Evolutionary conservation across 176 grass and related monocot species (phyloP).

Genomic region (Paspalum vaginatum): DNA sequence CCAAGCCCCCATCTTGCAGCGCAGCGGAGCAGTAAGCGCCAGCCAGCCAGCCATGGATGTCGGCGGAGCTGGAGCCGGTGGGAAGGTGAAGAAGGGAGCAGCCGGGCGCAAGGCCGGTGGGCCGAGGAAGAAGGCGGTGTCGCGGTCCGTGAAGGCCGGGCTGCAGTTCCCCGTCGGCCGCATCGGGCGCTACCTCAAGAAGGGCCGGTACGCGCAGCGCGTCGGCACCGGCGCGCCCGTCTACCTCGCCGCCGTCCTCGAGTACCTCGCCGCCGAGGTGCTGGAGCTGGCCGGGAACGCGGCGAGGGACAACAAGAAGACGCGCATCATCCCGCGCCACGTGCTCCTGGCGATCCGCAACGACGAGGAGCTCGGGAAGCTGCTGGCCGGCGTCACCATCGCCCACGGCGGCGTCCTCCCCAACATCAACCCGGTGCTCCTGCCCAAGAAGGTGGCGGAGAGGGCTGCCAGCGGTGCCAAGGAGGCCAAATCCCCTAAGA

Average conservation of each 20-base stretch:
- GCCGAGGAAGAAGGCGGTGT: slow-evolving; percentile 38
- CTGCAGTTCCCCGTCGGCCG: slow-evolving; percentile 60
- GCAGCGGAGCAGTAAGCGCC: not conserved
- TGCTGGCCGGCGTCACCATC: slow-evolving; percentile 44
- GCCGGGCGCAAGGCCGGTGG: slow-evolving; percentile 30
- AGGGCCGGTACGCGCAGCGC: slow-evolving; percentile 49
- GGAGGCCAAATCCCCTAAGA: slow-evolving; percentile 36
- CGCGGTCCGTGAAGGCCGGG: slow-evolving; percentile 47
- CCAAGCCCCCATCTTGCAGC: not conserved
- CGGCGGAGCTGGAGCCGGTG: not conserved
- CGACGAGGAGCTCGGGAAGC: slow-evolving; percentile 51
- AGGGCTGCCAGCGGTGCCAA: slow-evolving; percentile 27
- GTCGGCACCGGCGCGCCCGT: slow-evolving; percentile 46
- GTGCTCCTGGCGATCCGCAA: slow-evolving; percentile 47
- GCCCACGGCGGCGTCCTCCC: slow-evolving; percentile 43
- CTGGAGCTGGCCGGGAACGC: slow-evolving; percentile 36
- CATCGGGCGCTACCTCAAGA: slow-evolving; percentile 56
- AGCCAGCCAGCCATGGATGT: not conserved
- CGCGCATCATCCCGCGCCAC: slow-evolving; percentile 48
- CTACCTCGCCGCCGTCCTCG: slow-evolving; percentile 45
- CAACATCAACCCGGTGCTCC: slow-evolving; percentile 45
- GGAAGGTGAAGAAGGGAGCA: slow-evolving; percentile 36
- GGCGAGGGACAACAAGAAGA: slow-evolving; percentile 46
- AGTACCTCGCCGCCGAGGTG: slow-evolving; percentile 54
- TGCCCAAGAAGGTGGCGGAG: slow-evolving; percentile 41